Base-by-base conservation (phyloP, 148 eudicot species). In the Selenicereus undatus region DNA sequence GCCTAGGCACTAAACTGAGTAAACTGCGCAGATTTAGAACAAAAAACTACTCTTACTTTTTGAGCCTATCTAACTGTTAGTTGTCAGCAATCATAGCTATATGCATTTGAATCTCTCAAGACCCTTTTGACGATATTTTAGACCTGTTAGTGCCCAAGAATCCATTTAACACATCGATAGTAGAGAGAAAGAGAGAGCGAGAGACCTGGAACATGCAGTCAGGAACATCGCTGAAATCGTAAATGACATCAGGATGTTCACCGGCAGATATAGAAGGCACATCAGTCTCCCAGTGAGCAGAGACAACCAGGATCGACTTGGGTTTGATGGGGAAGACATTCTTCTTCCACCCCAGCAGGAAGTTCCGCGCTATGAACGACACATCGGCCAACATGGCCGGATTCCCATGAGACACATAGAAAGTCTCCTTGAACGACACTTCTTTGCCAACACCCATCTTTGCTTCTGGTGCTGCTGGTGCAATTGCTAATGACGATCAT, bases 221-320 rank as follows among this genome's bases (percentile, higher is more conserved):
- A 83, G 93, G 95, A 81, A 92, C 90, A 51, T 82, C 83, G 26
- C 85, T 83, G 87, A 90, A 92, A 74, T 92, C 95, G 52, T 92
- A 75, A 82, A 92, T 89, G 71, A 89, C 86, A 22, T 90, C 91
- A 52, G 71, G 75, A 64, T 81, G 43, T 7, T 89, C 89, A 22
- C 89, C 77, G 75, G 84, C 81, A 78, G 87, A 90, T 36, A 90
- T 88, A 39, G 90, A 45, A 26, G 95, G 93, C 8, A 84, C 70
- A 32, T 82, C 65, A 29, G 95, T 89, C 69, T 92, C 95, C 95
- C 95, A 92, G 82, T 90, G 95, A 75, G 86, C 92, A 39, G 95
- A 90, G 45, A 92, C 84, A 12, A 92, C 65, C 8, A 92, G 82
- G 65, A 92, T 90, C 0, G 91, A 83, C 50, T 76, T 79, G 2